These are phyloP conservation scores for Cercospora sesami DNA, from an alignment of 2,329 filamentous ascomycete species.

Conservation along the genomic window DNA sequence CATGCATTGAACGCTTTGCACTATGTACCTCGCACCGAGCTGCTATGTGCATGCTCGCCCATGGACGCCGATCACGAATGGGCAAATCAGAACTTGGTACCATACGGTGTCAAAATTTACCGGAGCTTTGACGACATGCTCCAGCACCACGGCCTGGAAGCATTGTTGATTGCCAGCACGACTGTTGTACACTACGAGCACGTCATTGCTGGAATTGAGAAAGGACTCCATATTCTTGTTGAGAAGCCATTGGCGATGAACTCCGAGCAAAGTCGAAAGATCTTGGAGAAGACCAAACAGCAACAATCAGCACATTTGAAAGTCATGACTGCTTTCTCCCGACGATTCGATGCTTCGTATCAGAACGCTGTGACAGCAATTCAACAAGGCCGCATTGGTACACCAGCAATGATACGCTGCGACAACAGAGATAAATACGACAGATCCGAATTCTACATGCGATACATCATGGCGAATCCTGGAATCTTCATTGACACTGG, in stretches of 20 bases:
- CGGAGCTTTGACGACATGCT: slow-evolving; percentile 58
- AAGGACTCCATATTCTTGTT: slow-evolving; percentile 57
- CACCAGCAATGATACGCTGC: slow-evolving; percentile 45
- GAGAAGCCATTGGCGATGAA: slow-evolving; percentile 50
- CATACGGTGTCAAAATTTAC: slow-evolving; percentile 56
- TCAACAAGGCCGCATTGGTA: slow-evolving; percentile 42
- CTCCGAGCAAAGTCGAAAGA: slow-evolving; percentile 17
- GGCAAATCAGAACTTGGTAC: slow-evolving; percentile 52
- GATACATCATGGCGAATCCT: slow-evolving; percentile 44
- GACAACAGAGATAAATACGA: slow-evolving; percentile 47
- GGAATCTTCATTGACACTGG: slow-evolving; percentile 49
- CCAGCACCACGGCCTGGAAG: slow-evolving; percentile 55
- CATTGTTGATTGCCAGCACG: slow-evolving; percentile 56
- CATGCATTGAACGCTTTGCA: slow-evolving; percentile 42
- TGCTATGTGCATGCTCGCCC: slow-evolving; percentile 49
- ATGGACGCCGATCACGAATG: slow-evolving; percentile 42
- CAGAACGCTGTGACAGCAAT: slow-evolving; percentile 41
- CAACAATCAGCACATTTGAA: slow-evolving; percentile 38
- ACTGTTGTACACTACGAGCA: slow-evolving; percentile 59
- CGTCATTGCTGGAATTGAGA: slow-evolving; percentile 56
- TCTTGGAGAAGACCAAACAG: slow-evolving; percentile 12
- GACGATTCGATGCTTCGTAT: slow-evolving; percentile 50
- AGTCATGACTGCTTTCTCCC: slow-evolving; percentile 48
- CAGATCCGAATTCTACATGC: slow-evolving; percentile 45
- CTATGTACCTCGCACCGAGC: slow-evolving; percentile 46